These are phyloP conservation scores for Phytopythium boreale DNA, from an alignment of 352 stramenopile genomes.

Conservation along the genomic window DNA sequence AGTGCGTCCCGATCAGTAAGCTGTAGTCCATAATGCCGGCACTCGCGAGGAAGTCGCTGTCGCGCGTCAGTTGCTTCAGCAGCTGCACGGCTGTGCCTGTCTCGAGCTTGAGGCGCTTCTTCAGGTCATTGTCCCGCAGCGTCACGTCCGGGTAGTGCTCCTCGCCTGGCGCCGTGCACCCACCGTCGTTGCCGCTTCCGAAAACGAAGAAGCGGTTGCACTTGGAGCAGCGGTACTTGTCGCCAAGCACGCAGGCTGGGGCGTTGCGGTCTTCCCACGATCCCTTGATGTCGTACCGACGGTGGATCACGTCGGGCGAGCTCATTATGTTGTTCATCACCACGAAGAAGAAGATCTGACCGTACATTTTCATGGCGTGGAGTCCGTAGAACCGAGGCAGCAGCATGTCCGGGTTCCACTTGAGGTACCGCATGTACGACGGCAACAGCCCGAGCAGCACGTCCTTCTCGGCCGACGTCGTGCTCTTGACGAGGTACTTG, in stretches of 20 bases:
- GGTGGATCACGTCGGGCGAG: slow-evolving; percentile 81
- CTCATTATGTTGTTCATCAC: slow-evolving; percentile 92
- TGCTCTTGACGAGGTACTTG: slow-evolving; percentile 91
- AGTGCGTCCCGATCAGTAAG: slow-evolving; percentile 85
- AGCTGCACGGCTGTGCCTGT: slow-evolving; percentile 43
- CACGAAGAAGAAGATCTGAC: slow-evolving; percentile 89
- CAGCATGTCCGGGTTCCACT: slow-evolving; percentile 85
- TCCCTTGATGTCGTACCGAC: slow-evolving; percentile 90
- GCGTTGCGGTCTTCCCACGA: slow-evolving; percentile 88
- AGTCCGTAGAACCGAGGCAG: slow-evolving; percentile 89
- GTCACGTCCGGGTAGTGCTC: slow-evolving; percentile 85
- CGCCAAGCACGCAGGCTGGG: slow-evolving; percentile 64
- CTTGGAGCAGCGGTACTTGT: slow-evolving; percentile 81
- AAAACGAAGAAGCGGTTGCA: slow-evolving; percentile 86
- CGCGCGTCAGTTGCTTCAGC: slow-evolving; percentile 76
- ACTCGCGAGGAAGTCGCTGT: slow-evolving; percentile 82
- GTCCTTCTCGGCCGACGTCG: slow-evolving; percentile 73
- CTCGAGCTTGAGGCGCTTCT: slow-evolving; percentile 77
- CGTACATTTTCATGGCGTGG: slow-evolving; percentile 92
- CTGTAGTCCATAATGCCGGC: slow-evolving; percentile 92
- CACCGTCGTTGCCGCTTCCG: slow-evolving; percentile 32
- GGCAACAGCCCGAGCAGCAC: slow-evolving; percentile 79
- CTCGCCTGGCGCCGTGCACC: slow-evolving; percentile 53
- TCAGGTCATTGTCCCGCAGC: slow-evolving; percentile 84
- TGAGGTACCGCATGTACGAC: slow-evolving; percentile 82